Conservation (phyloP, 768 basidiomycete genomes). For the Mrakia blollopis region DNA sequence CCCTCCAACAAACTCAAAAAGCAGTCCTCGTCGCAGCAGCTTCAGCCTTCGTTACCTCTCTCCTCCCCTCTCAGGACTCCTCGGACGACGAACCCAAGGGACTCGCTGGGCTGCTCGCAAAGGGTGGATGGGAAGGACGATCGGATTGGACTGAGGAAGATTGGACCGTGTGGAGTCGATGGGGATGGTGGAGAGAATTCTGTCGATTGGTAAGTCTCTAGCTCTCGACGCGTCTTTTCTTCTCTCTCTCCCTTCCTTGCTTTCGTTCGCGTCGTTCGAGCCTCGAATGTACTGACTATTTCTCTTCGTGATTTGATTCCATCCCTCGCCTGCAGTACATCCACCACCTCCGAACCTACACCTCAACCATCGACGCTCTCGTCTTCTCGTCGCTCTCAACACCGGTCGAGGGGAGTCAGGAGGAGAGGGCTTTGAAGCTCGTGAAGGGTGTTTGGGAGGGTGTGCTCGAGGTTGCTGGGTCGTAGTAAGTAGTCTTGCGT, state of each 20-base stretch:
- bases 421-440: slow-evolving; percentile 13
- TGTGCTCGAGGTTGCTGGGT: slow-evolving; percentile 24
- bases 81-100: slow-evolving; percentile 46
- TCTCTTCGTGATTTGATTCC: no score
- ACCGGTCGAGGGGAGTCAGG: slow-evolving; percentile 1
- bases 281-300: not conserved
- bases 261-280: not conserved
- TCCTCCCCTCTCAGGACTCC: slow-evolving; percentile 52
- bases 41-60: slow-evolving; percentile 66
- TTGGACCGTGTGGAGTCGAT: slow-evolving; percentile 81
- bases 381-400: slow-evolving; percentile 20
- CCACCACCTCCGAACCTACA: slow-evolving; percentile 30
- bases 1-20: slow-evolving; percentile 70
- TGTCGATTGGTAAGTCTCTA: slow-evolving; percentile 61
- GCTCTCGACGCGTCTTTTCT: not conserved
- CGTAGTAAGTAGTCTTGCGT: not conserved
- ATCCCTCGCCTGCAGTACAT: slow-evolving; percentile 11
- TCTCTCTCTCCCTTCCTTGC: not conserved
- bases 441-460: slow-evolving; percentile 30
- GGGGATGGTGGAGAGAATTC: slow-evolving; percentile 89
- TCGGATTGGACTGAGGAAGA: slow-evolving; percentile 64
- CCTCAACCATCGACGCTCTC: slow-evolving; percentile 28
- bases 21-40: slow-evolving; percentile 65
- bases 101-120: slow-evolving; percentile 53
- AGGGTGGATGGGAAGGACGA: slow-evolving; percentile 66